phyloP scores from a whole-genome alignment of 139 green algal genomes.

The Bryopsis sp. region DNA sequence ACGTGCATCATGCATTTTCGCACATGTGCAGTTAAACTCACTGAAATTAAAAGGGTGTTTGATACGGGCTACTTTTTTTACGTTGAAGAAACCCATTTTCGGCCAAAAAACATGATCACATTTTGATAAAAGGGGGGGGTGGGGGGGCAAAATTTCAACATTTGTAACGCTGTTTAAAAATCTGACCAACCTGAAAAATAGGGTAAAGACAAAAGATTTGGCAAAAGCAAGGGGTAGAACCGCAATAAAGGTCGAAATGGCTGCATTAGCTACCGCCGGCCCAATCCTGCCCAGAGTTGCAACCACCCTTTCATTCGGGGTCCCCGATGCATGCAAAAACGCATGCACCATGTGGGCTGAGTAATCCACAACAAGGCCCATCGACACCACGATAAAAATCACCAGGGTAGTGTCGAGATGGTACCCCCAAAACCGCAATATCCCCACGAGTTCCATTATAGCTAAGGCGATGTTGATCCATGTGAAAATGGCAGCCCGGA shows the following conservation, averaged over 20 bases:
- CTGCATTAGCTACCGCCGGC: not conserved
- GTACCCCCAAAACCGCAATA: not conserved
- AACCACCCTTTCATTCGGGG: not conserved
- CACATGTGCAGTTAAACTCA: too few relatives aligned
- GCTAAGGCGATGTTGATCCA: not conserved
- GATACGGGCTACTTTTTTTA: too few relatives aligned
- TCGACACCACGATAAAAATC: not conserved
- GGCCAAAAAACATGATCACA: too few relatives aligned
- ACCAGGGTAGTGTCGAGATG: not conserved
- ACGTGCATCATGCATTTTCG: too few relatives aligned
- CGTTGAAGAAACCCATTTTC: too few relatives aligned
- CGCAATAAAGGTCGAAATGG: not conserved
- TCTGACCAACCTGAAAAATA: conserved; percentile 1
- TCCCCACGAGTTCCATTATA: not conserved
- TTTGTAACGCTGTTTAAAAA: not conserved
- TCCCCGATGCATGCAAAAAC: not conserved
- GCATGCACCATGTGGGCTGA: not conserved
- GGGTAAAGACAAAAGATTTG: not conserved
- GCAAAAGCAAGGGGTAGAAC: not conserved
- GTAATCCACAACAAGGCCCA: not conserved
- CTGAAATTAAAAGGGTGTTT: too few relatives aligned
- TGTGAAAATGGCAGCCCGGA: not conserved
- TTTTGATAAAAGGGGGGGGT: too few relatives aligned
- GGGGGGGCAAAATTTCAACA: too few relatives aligned
- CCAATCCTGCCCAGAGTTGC: not conserved